Percentiles rank a stretch among this genome's conserved stretches.
Conservation (phyloP, 352 stramenopile genomes). For the Pythium sp. region DNA sequence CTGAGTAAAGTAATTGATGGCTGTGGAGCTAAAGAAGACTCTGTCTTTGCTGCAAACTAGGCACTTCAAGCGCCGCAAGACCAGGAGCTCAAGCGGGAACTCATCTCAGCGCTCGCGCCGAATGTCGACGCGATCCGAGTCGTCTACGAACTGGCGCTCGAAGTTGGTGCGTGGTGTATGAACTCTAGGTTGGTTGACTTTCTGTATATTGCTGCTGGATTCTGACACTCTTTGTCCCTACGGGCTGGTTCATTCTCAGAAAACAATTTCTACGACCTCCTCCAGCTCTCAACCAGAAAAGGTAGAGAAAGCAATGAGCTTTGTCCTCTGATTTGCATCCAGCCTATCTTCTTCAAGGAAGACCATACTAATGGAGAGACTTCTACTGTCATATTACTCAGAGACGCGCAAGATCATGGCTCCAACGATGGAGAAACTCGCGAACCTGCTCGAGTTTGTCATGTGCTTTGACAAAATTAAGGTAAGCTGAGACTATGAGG, state of each 20-base stretch:
- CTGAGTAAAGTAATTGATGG: background rate
- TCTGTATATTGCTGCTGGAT: background rate
- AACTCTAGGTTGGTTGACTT: background rate
- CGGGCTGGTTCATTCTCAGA: conserved; percentile 19
- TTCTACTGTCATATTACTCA: background rate
- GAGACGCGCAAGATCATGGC: conserved; percentile 31
- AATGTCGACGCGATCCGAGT: conserved; percentile 39
- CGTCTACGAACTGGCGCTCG: conserved; percentile 40
- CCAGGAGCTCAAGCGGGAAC: conserved; percentile 31
- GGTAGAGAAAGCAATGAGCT: conserved; percentile 13
- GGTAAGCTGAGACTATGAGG: background rate
- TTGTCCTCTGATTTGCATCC: background rate
- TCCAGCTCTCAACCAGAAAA: conserved; percentile 54
- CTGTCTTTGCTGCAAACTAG: conserved; percentile 13
- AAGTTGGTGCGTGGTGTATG: conserved; percentile 30
- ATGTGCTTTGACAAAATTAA: conserved; percentile 58
- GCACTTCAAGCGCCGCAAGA: conserved; percentile 36
- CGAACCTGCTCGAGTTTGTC: conserved; percentile 50
- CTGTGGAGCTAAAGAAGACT: background rate
- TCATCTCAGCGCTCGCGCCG: conserved; percentile 31
- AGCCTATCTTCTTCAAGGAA: too few relatives aligned
- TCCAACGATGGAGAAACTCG: conserved; percentile 48
- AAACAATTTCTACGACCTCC: conserved; percentile 37
- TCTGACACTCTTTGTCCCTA: background rate
- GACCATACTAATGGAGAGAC: too few relatives aligned